phyloP scores from a whole-genome alignment of 2,329 filamentous ascomycete genomes.

The Diplodia mutila region DNA sequence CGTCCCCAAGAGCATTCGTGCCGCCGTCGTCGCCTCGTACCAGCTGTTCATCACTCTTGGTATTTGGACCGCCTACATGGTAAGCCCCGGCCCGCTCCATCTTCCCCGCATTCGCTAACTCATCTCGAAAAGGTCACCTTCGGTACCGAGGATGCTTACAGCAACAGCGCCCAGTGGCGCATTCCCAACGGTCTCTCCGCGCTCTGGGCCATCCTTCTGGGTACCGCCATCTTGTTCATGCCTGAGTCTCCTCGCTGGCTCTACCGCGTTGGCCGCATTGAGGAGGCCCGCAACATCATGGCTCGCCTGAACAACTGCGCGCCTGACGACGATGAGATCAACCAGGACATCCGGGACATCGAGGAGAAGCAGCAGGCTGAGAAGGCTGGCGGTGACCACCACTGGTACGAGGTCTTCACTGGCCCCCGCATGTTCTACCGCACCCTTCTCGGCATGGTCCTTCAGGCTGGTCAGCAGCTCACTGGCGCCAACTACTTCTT shows the following conservation, averaged over 20 bases:
- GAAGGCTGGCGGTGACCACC: slow-evolving; percentile 40
- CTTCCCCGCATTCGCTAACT: slow-evolving; percentile 9
- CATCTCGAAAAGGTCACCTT: slow-evolving; percentile 53
- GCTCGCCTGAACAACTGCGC: slow-evolving; percentile 59
- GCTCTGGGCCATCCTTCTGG: slow-evolving; percentile 26
- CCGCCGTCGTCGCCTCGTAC: slow-evolving; percentile 60
- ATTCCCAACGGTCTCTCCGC: slow-evolving; percentile 59
- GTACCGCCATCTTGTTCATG: slow-evolving; percentile 54
- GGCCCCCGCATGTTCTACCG: slow-evolving; percentile 69
- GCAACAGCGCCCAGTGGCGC: slow-evolving; percentile 61
- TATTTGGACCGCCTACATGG: slow-evolving; percentile 35
- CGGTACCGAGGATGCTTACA: slow-evolving; percentile 57
- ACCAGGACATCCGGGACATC: slow-evolving; percentile 59
- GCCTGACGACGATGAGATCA: slow-evolving; percentile 58
- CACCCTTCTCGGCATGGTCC: slow-evolving; percentile 55
- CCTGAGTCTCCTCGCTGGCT: slow-evolving; percentile 39
- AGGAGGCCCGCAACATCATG: slow-evolving; percentile 54
- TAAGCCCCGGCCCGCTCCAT: slow-evolving; percentile 11
- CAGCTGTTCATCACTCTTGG: slow-evolving; percentile 52
- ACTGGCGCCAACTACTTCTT: slow-evolving; percentile 73
- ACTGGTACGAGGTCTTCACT: slow-evolving; percentile 64
- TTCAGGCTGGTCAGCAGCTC: slow-evolving; percentile 70
- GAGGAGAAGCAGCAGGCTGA: slow-evolving; percentile 60
- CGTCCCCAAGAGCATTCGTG: slow-evolving; percentile 64
- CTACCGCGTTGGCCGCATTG: slow-evolving; percentile 57